Conservation (phyloP, 768 basidiomycete species). For the Leccinum fibrillosum region DNA sequence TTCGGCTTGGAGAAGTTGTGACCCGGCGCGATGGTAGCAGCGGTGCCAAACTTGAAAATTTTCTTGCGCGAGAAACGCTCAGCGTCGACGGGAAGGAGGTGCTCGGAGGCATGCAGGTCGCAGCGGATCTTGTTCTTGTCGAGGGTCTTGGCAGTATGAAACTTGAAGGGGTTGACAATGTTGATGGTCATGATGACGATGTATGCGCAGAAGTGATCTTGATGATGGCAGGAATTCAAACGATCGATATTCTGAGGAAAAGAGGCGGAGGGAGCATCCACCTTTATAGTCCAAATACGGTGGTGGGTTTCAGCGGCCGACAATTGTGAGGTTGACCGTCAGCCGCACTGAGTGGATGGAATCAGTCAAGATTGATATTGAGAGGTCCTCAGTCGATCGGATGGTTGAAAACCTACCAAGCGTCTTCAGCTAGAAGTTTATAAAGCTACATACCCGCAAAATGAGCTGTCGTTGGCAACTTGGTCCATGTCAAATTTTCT, state of each 20-base stretch:
- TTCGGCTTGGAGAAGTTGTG: neutral
- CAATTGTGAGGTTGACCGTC: constrained; percentile 9
- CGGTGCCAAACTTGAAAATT: constrained; percentile 6
- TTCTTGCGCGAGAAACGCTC: neutral
- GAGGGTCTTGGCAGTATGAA: constrained; percentile 1
- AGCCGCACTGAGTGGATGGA: constrained; percentile 3
- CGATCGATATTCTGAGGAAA: constrained; percentile 1
- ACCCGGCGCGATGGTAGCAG: neutral
- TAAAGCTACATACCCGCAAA: neutral
- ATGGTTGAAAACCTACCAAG: constrained; percentile 4
- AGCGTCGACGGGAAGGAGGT: neutral
- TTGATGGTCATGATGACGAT: constrained; percentile 12
- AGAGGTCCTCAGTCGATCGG: neutral
- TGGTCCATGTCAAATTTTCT: neutral
- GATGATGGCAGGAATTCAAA: neutral
- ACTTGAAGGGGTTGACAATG: constrained; percentile 13
- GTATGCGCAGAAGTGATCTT: constrained; percentile 1
- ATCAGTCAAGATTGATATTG: neutral
- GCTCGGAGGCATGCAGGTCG: neutral
- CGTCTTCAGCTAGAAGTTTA: neutral
- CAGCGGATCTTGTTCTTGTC: constrained; percentile 1
- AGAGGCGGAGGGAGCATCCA: neutral
- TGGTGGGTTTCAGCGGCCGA: constrained; percentile 6
- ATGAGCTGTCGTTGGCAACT: neutral
- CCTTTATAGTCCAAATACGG: constrained; percentile 9